Percentiles rank a stretch among this genome's conserved stretches.
These are phyloP conservation scores for Tetrastigma voinierianum DNA, from an alignment of 164 flowering plant genomes.

Conservation along the genomic window DNA sequence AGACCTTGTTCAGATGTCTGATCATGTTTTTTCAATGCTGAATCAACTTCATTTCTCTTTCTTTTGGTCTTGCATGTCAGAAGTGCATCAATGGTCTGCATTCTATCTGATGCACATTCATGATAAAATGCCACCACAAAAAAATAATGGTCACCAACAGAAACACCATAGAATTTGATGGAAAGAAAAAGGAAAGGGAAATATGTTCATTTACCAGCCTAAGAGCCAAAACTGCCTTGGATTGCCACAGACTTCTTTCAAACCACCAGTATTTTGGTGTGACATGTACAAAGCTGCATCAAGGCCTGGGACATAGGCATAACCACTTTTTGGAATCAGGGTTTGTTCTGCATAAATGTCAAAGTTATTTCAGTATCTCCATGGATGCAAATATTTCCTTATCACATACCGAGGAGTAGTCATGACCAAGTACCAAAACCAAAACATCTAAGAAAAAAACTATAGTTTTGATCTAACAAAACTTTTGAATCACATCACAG, in stretches of 20 bases:
- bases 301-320: conserved; percentile 90
- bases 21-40: conserved; percentile 27
- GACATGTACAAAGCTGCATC: conserved; percentile 93
- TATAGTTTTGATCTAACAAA: neutral
- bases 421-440: neutral
- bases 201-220: conserved; percentile 54
- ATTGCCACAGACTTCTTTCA: conserved; percentile 70
- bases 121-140: conserved; percentile 27
- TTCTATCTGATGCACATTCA: conserved; percentile 89
- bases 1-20: conserved; percentile 45
- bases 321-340: conserved; percentile 87
- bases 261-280: conserved; percentile 53
- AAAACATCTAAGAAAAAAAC: neutral
- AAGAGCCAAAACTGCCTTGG: conserved; percentile 83
- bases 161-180: neutral
- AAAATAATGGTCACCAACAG: conserved; percentile 4
- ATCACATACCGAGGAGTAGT: neutral
- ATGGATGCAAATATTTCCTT: neutral
- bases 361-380: conserved; percentile 3
- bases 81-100: conserved; percentile 91
- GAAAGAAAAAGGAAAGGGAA: conserved; percentile 4
- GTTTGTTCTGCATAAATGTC: conserved; percentile 93
- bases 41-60: conserved; percentile 49
- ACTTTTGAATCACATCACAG: too few relatives aligned
- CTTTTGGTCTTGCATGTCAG: conserved; percentile 76